Conservation (phyloP, 305 asterid species). For the Fraxinus velutina region DNA sequence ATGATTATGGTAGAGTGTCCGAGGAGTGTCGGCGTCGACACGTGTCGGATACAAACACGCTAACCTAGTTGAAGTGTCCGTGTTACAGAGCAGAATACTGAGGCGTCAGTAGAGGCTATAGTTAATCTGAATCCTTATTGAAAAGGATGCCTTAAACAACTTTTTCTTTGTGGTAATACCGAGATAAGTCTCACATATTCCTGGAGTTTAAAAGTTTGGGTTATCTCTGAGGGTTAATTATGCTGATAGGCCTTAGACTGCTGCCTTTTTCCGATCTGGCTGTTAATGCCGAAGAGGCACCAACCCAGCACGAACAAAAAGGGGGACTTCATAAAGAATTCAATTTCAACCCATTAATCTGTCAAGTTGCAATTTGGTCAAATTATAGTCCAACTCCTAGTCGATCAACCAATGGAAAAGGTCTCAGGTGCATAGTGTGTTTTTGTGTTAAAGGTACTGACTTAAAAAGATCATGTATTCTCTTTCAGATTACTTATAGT, state of each 20-base stretch:
- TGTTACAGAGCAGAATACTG: slow-evolving; percentile 1
- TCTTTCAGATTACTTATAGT: neutral
- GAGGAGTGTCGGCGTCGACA: no score
- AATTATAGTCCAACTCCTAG: neutral
- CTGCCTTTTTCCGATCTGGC: neutral
- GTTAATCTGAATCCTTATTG: neutral
- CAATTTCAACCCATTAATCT: neutral
- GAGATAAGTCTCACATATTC: neutral
- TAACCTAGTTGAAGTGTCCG: no score
- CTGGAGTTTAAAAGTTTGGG: neutral
- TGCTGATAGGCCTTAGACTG: neutral
- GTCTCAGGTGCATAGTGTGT: neutral
- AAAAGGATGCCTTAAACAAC: neutral
- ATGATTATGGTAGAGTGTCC: no score
- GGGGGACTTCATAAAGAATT: neutral
- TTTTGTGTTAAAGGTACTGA: neutral
- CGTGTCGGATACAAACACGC: no score
- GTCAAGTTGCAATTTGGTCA: neutral
- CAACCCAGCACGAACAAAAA: neutral
- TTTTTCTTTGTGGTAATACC: neutral
- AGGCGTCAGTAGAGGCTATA: neutral
- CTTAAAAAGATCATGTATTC: neutral
- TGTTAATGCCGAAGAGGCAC: neutral
- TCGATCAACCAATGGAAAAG: neutral
- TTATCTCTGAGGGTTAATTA: neutral